Base-by-base conservation (phyloP, 139 green algal species). In the Zygnema circumcarinatum region DNA sequence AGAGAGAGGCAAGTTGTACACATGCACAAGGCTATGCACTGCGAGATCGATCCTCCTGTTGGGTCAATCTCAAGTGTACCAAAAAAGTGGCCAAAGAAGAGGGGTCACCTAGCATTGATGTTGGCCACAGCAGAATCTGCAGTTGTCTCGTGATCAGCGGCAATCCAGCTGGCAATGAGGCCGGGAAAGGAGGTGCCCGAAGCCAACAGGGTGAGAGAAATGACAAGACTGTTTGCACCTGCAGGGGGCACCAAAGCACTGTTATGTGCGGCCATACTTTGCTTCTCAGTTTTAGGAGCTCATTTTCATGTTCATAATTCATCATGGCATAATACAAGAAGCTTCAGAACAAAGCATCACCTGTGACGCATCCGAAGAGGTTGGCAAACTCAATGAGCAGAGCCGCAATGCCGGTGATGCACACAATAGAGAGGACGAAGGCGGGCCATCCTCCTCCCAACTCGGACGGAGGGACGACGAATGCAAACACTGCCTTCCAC, bases 91-190 rank as follows among this genome's bases (percentile, higher is more conserved):
- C n/a, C n/a, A n/a, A n/a, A n/a, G n/a, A 21, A 76, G 22, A 35
- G 76, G 31, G 35, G 22, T 74, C 3, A 86, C 80, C 80, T 86
- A n/a, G 83, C 83, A 76, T 88, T 88, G 74, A 88, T 88, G 76
- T 88, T 88, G 39, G 83, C 83, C 36, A 88, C 85, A 47, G 83
- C 83, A 11, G 83, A 88, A 53, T 88, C 83, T 68, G 83, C 83
- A 76, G 83, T 88, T 39, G 29, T 20, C 38, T 88, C 29, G 76
- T 88, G 74, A 32, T 88, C 75, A 7, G 83, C 83, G 11, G 83
- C 83, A 31, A 88, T 88, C 29, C 68, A 47, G 79, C 83, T 88
- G 75, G 75, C 83, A n/a, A 88, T 88, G 36, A 88, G 76, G 33
- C 85, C 83, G 20, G 83, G 83, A 36, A 47, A 74, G 25, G 75